Evolutionary conservation across 495 filamentous ascomycete species (phyloP).

Genomic region (Podospora pseudoanserina): DNA sequence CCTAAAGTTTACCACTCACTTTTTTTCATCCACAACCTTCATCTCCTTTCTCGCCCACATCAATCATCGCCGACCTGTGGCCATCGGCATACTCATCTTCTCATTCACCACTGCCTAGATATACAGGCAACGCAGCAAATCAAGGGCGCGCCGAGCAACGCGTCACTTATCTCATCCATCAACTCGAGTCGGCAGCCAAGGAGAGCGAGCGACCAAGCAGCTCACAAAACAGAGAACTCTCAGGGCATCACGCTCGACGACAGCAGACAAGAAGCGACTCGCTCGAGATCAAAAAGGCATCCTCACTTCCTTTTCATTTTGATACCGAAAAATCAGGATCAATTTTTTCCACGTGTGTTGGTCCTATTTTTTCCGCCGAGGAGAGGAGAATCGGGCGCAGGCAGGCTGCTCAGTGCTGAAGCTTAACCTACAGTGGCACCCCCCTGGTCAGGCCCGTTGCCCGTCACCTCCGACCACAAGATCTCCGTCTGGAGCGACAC

Average conservation of each 20-base stretch:
- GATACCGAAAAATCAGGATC: neutral
- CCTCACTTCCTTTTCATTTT: neutral
- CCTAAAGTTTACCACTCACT: slow-evolving; percentile 6
- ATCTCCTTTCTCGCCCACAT: neutral
- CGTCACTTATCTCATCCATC: slow-evolving; percentile 1
- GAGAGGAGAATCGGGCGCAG: neutral
- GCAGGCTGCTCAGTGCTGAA: neutral
- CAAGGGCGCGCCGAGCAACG: neutral
- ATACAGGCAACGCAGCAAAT: neutral
- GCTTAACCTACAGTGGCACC: slow-evolving; percentile 6
- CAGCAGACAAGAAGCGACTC: neutral
- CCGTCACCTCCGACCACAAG: slow-evolving; percentile 30
- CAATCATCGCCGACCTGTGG: neutral
- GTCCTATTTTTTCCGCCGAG: neutral
- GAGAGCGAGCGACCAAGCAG: slow-evolving; percentile 1
- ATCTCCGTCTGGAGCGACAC: neutral
- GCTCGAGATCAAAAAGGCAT: neutral
- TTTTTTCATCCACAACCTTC: neutral
- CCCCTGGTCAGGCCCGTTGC: slow-evolving; percentile 24
- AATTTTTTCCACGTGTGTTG: neutral
- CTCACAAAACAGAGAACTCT: too few relatives aligned
- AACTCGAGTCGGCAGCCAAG: slow-evolving; percentile 6
- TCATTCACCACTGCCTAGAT: neutral
- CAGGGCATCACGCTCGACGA: neutral
- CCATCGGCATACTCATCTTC: neutral